Evolutionary conservation across 495 filamentous ascomycete genomes (phyloP), one percentile per base, ranked within the genome.

Genomic region (Penicillium robsamsonii): DNA sequence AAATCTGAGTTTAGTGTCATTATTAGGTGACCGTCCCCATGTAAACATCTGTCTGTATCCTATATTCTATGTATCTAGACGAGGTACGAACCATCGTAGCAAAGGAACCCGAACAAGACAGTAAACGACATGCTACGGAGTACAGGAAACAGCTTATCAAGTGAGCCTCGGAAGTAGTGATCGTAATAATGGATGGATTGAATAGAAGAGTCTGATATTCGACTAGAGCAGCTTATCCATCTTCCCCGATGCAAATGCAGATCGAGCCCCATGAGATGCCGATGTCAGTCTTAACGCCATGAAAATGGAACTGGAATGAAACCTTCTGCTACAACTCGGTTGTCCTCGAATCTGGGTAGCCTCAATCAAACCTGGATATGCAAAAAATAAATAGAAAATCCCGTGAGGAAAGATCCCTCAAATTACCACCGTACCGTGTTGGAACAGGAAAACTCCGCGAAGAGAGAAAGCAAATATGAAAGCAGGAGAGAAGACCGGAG

Each of bases 401-500:
- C 25, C 12, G 2, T 12, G 20, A 29, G 43, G 29, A 46, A 15
- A 59, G 43, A 18, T 22, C n/a, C 31, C 49, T 40, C 13, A 24
- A 46, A 30, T 33, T 35, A 43, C 38, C 13, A 52, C 17, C n/a
- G 24, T 31, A 25, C 33, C 33, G 18, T 40, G 18, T 5, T 22
- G 17, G 10, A 50, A 22, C 15, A 56, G 25, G 5, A 35, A 35
- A 25, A 40, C n/a, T 17, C 24, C 27, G 9, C n/a, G 1, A 29
- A 33, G 25, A 42, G 42, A 29, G 27, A 25, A 18, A 22, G 6
- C 13, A 45, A 38, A 46, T n/a, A 24, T 13, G 15, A 10, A 29
- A 40, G 31, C 47, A 45, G 44, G 31, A 20, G 30, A 46, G 24
- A 41, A 59, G 33, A 30, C n/a, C 43, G 33, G 20, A 37, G 20